phyloP scores from a whole-genome alignment of 495 filamentous ascomycete species.

The Patellaria atrata region DNA sequence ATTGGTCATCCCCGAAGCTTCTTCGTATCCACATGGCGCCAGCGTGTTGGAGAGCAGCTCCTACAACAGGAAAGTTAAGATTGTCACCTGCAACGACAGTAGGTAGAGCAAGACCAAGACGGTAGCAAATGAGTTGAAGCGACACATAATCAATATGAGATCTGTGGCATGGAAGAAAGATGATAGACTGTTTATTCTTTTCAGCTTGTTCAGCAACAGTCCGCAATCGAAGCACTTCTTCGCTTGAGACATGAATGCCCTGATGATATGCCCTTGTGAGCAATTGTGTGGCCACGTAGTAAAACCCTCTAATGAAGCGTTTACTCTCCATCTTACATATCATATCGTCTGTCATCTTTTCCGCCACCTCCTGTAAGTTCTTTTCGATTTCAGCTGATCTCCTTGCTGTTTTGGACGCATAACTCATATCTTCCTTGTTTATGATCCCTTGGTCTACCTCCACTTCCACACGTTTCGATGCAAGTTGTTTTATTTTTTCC shows the following conservation, averaged over 20 bases:
- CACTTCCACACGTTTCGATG: constrained; percentile 51
- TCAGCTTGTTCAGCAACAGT: constrained; percentile 69
- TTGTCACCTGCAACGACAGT: constrained; percentile 96
- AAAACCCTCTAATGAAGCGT: constrained; percentile 77
- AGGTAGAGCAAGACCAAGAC: constrained; percentile 73
- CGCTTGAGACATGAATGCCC: constrained; percentile 87
- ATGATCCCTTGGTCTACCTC: constrained; percentile 65
- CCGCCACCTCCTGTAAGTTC: constrained; percentile 58
- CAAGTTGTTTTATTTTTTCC: constrained; percentile 58
- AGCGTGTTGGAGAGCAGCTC: constrained; percentile 83
- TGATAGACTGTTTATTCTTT: constrained; percentile 81
- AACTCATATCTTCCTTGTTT: constrained; percentile 32
- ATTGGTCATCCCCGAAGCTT: constrained; percentile 79
- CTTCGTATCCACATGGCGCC: constrained; percentile 87
- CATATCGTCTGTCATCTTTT: constrained; percentile 81
- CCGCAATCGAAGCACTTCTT: constrained; percentile 73
- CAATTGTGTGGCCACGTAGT: constrained; percentile 78
- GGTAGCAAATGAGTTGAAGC: constrained; percentile 86
- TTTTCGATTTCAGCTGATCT: constrained; percentile 47
- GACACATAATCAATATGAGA: constrained; percentile 95
- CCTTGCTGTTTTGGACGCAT: constrained; percentile 19
- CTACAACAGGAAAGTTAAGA: constrained; percentile 81
- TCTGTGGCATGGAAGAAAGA: constrained; percentile 88
- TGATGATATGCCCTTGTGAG: constrained; percentile 89
- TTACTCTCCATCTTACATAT: constrained; percentile 99